Base-by-base conservation (phyloP, 495 filamentous ascomycete species). In the Halenospora varia region DNA sequence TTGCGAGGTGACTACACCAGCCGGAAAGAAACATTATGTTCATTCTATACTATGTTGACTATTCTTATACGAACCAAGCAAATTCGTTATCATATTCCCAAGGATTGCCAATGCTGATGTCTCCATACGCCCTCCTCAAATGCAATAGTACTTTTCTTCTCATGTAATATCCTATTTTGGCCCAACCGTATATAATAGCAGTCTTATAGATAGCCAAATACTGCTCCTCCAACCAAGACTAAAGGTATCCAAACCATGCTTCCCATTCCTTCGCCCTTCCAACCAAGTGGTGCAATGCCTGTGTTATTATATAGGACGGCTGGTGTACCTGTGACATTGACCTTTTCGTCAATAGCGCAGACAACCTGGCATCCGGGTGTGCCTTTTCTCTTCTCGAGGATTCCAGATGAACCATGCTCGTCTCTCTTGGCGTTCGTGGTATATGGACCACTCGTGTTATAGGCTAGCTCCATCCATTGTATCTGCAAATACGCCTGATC, bases 391-490 rank as follows among this genome's bases (percentile, higher is more conserved):
- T 51, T 64, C 41, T 57, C 46, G 44, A 61, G 20, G 10, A 39
- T 6, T 2, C 50, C 57, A 3, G 15, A 10, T 15, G 19, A 53
- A 41, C 54, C 53, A 26, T 17, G 13, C 6, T 41, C 25, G 40
- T 64, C 57, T 26, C 45, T 55, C 18, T 18, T 25, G 1, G 10
- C 44, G n/a, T 11, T 3, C 10, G 57, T 58, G 1, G 4, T 42
- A 50, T 48, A 56, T 11, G 67, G 40, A 4, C 69, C 73, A 49
- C 66, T 71, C 11, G 71, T 75, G 61, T 92, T 92, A 61, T 83
- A 92, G 2, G 83, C 77, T 57, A 91, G 62, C 63, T 92, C 87
- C 20, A 91, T 80, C 80, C 85, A 90, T 64, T 90, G 84, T 24
- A 92, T 76, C 61, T 87, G 85, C 62, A 90, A 68, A 52, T 80